These are phyloP conservation scores for Balakata baccata DNA, from an alignment of 345 rosid species.

Conservation along the genomic window DNA sequence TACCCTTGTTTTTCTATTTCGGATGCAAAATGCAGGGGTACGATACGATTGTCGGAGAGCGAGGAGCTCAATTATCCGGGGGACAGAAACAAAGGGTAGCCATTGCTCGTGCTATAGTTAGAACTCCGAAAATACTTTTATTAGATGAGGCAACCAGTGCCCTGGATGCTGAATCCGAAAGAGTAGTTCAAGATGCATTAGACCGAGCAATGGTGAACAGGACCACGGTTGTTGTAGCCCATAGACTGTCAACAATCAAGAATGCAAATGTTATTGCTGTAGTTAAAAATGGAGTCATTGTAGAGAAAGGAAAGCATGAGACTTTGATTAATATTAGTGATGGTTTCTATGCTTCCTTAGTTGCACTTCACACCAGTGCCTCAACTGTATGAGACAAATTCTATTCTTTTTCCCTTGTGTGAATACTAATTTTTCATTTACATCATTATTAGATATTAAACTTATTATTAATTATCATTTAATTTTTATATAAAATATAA, in stretches of 20 bases:
- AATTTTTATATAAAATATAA: too few relatives aligned
- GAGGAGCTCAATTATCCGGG: slow-evolving; percentile 71
- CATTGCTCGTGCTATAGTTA: slow-evolving; percentile 77
- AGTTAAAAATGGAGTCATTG: slow-evolving; percentile 57
- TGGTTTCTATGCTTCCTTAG: slow-evolving; percentile 64
- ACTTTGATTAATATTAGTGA: slow-evolving; percentile 44
- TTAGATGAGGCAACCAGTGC: slow-evolving; percentile 80
- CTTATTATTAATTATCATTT: too few relatives aligned
- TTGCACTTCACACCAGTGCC: slow-evolving; percentile 51
- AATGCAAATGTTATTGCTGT: slow-evolving; percentile 66
- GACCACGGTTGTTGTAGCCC: slow-evolving; percentile 69
- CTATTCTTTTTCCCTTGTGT: too few relatives aligned
- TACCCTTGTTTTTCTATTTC: too few relatives aligned
- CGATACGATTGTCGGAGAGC: slow-evolving; percentile 65
- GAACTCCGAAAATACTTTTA: slow-evolving; percentile 60
- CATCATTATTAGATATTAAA: too few relatives aligned
- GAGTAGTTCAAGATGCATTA: slow-evolving; percentile 71
- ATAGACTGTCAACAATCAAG: slow-evolving; percentile 62
- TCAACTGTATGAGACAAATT: slow-evolving; percentile 9
- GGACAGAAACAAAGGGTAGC: slow-evolving; percentile 90
- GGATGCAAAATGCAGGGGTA: slow-evolving; percentile 46
- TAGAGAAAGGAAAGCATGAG: slow-evolving; percentile 69
- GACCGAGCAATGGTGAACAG: slow-evolving; percentile 61
- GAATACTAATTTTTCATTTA: too few relatives aligned
- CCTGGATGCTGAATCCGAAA: slow-evolving; percentile 70